A percentile compares a stretch with the other conserved stretches of the same genome.
These are phyloP conservation scores for Kandelia obovata DNA, from an alignment of 345 rosid species.

Conservation along the genomic window DNA sequence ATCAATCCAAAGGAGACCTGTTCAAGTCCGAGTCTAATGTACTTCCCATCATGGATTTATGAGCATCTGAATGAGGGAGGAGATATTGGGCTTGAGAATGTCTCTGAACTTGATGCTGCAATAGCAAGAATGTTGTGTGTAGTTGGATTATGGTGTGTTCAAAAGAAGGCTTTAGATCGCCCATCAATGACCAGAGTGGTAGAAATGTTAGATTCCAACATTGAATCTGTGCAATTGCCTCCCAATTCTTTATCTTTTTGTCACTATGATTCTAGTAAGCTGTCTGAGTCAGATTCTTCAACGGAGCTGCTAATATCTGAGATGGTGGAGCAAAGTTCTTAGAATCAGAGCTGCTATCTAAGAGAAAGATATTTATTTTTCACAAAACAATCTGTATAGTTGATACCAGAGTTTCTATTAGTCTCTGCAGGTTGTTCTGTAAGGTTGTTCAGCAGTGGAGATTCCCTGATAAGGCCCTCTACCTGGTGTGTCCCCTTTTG, in stretches of 20 bases:
- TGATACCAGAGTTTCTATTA: not conserved
- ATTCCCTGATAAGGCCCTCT: too few species aligned
- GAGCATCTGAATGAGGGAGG: conserved; percentile 21
- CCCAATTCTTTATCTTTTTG: conserved; percentile 25
- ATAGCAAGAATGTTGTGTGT: conserved; percentile 30
- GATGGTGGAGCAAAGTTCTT: conserved; percentile 14
- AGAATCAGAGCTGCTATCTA: not conserved
- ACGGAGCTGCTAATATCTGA: conserved; percentile 22
- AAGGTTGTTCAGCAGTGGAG: too few species aligned
- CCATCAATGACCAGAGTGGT: conserved; percentile 36
- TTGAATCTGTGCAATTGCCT: conserved; percentile 30
- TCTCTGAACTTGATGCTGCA: conserved; percentile 10
- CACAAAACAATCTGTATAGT: not conserved
- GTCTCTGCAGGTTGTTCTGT: too few species aligned
- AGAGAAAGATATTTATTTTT: not conserved
- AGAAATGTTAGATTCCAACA: conserved; percentile 31
- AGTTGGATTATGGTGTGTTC: conserved; percentile 43
- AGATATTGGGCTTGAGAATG: conserved; percentile 24
- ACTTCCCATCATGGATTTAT: conserved; percentile 24
- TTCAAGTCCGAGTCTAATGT: not conserved
- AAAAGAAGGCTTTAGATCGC: conserved; percentile 28
- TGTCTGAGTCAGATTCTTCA: conserved; percentile 17
- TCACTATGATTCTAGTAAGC: not conserved
- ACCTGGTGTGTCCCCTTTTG: too few species aligned
- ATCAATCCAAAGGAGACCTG: not conserved